Evolutionary conservation across 495 filamentous ascomycete genomes (phyloP), one percentile per base, ranked within the genome.

Genomic region (Penicillium ochrochloron): DNA sequence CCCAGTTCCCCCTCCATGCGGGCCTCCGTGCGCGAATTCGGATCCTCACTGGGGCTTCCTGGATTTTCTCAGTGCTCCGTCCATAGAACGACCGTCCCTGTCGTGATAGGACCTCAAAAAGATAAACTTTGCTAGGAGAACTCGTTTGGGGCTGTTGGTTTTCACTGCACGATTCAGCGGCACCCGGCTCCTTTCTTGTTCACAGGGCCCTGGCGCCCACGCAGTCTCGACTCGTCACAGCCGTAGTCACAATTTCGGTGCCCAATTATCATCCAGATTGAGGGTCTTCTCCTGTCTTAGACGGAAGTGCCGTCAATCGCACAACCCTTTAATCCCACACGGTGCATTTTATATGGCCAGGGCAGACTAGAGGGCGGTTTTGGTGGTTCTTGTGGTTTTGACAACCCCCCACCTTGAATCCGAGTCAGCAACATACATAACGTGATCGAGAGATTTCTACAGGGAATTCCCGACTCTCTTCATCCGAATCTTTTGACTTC

Each of bases 271-370:
- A 63, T 44, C 23, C 54, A 33, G 46, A 56, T 14, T 12, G 63
- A 61, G 68, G 68, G 67, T 62, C 23, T 58, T 68, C 59, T 62
- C 52, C 58, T 60, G 41, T 62, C 67, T 63, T 60, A 65, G 61
- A 66, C 61, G 69, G 71, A 42, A 42, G 67, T 53, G 66, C 70
- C 62, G 73, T 79, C 64, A 66, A 75, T 71, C 67, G 69, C 63
- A 67, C 66, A 69, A 66, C 66, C 60, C 64, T 68, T 73, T 69
- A 65, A 75, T 73, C 60, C 59, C 66, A 60, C 63, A 67, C 63
- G 60, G 42, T 60, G 64, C 59, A 55, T 67, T 67, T 57, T 67
- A 66, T 63, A 72, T 67, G 64, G 66, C 59, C 64, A 44, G 57
- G 54, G 48, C 60, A 55, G 58, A 42, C 35, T 53, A 51, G 15